These are phyloP conservation scores for Lentinula boryana DNA, from an alignment of 768 basidiomycete genomes.

Conservation along the genomic window DNA sequence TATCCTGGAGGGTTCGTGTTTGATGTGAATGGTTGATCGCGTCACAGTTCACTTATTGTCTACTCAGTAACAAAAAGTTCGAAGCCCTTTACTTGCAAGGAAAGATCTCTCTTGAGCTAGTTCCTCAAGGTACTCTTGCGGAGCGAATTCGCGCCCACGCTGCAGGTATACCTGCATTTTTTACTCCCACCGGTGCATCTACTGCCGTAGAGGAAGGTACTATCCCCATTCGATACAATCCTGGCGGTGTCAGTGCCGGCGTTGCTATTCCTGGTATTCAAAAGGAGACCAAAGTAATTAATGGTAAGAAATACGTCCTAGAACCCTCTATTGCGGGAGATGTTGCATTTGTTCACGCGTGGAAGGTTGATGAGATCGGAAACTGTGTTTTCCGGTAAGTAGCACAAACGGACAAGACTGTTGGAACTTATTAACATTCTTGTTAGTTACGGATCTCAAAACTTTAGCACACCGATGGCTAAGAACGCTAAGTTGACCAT, in stretches of 20 bases:
- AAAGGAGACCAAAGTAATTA: slow-evolving; percentile 73
- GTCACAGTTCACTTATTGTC: not conserved
- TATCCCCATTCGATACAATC: slow-evolving; percentile 75
- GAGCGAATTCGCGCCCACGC: slow-evolving; percentile 87
- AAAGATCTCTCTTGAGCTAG: slow-evolving; percentile 78
- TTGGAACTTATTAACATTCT: not conserved
- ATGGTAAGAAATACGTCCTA: slow-evolving; percentile 75
- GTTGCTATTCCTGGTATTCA: slow-evolving; percentile 66
- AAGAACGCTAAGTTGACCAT: slow-evolving; percentile 86
- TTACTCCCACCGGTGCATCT: slow-evolving; percentile 82
- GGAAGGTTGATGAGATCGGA: slow-evolving; percentile 89
- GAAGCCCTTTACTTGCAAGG: slow-evolving; percentile 78
- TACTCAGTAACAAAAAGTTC: slow-evolving; percentile 77
- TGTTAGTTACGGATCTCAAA: slow-evolving; percentile 75
- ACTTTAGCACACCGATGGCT: slow-evolving; percentile 85
- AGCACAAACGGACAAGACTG: not conserved
- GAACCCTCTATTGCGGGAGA: slow-evolving; percentile 78
- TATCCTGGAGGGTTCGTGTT: slow-evolving; percentile 75
- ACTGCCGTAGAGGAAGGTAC: slow-evolving; percentile 78
- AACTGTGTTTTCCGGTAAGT: slow-evolving; percentile 85
- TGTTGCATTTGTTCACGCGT: slow-evolving; percentile 82
- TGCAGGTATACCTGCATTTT: slow-evolving; percentile 92
- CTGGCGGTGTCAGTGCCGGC: slow-evolving; percentile 66
- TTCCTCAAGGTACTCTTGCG: slow-evolving; percentile 87
- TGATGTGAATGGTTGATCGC: not conserved